phyloP scores from a whole-genome alignment of 768 basidiomycete genomes.

The Mycena amicta region DNA sequence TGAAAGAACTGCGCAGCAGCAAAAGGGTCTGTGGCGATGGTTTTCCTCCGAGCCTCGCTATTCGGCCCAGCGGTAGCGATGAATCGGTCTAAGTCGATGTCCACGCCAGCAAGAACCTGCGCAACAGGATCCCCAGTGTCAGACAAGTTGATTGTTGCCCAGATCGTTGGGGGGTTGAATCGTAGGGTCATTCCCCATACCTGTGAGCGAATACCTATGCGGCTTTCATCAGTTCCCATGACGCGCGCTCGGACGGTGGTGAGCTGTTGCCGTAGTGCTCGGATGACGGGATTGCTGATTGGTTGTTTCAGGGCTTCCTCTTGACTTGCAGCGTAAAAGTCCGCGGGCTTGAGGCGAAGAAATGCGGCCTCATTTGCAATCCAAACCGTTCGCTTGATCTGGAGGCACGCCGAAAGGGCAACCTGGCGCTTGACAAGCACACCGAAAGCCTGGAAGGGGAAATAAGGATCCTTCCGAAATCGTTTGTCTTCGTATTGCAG shows the following conservation, averaged over 20 bases:
- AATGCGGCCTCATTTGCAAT: conserved; percentile 23
- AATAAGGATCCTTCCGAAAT: conserved; percentile 24
- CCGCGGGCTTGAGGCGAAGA: conserved; percentile 26
- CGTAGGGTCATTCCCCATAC: conserved; percentile 39
- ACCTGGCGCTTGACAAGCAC: conserved; percentile 30
- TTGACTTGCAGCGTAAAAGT: conserved; percentile 32
- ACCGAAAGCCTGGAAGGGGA: conserved; percentile 33
- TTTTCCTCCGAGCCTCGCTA: conserved; percentile 17
- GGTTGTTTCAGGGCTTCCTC: conserved; percentile 31
- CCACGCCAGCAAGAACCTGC: conserved; percentile 43
- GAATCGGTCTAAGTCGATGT: conserved; percentile 47
- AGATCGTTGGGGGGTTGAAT: conserved; percentile 36
- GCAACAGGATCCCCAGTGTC: conserved; percentile 47
- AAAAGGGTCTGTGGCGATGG: conserved; percentile 41
- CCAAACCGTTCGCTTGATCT: conserved; percentile 32
- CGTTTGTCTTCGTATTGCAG: conserved; percentile 30
- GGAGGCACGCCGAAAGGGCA: conserved; percentile 29
- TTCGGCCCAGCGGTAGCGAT: conserved; percentile 26
- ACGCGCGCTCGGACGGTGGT: conserved; percentile 27
- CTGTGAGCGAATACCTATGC: conserved; percentile 28
- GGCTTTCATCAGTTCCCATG: conserved; percentile 35
- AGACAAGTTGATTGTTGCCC: conserved; percentile 46
- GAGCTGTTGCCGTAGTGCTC: conserved; percentile 27
- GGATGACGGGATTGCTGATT: conserved; percentile 31
- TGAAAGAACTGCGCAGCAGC: conserved; percentile 46